These are phyloP conservation scores for Catunica adiposa DNA, from an alignment of 2,329 filamentous ascomycete species.

Conservation along the genomic window DNA sequence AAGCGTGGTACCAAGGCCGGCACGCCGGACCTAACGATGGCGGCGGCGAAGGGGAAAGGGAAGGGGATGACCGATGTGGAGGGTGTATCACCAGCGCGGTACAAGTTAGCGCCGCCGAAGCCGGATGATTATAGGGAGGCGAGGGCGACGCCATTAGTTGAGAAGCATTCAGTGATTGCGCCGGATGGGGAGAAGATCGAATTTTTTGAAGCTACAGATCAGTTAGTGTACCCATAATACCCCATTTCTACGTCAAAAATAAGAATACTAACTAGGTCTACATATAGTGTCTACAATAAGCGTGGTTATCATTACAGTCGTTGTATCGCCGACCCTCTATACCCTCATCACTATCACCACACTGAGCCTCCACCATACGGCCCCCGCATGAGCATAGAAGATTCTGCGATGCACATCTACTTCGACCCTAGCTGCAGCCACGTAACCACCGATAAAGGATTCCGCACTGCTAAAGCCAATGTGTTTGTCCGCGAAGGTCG, in stretches of 20 bases:
- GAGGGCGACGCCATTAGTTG: conserved; percentile 38
- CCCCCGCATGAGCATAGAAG: conserved; percentile 80
- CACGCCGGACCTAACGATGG: conserved; percentile 34
- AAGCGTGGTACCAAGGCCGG: conserved; percentile 48
- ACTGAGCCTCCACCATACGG: conserved; percentile 74
- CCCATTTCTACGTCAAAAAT: too few species aligned
- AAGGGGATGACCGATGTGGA: conserved; percentile 25
- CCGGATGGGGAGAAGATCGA: conserved; percentile 35
- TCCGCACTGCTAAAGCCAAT: conserved; percentile 80
- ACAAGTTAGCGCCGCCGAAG: conserved; percentile 48
- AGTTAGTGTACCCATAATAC: conserved; percentile 29
- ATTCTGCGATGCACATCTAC: conserved; percentile 70
- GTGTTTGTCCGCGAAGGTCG: conserved; percentile 77
- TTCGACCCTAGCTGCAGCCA: conserved; percentile 61
- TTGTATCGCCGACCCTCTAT: conserved; percentile 76
- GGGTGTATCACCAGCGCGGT: conserved; percentile 38
- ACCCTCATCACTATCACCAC: conserved; percentile 77
- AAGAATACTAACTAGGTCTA: background rate
- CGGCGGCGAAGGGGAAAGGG: conserved; percentile 20
- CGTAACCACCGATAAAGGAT: conserved; percentile 82
- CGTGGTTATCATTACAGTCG: conserved; percentile 75
- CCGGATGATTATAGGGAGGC: conserved; percentile 43
- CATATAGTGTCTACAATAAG: conserved; percentile 42
- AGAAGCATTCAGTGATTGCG: conserved; percentile 35
- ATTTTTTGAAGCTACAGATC: conserved; percentile 47